Evolutionary conservation across 805 yeast genomes (phyloP).

Genomic region (Schizosaccharomyces lindneri): DNA sequence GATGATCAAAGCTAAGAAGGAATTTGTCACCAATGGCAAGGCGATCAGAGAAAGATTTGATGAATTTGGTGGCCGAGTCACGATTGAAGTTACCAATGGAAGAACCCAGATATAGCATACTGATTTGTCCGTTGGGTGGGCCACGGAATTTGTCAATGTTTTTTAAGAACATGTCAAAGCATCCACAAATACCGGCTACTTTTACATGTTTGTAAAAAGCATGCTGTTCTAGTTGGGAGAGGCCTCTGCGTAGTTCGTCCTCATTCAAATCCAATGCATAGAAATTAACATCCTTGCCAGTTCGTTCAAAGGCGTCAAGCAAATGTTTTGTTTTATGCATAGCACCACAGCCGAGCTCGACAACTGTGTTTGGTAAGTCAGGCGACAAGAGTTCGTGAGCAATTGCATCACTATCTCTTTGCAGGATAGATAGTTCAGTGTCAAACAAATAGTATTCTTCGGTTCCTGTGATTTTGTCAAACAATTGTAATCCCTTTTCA

Average conservation of each 20-base stretch:
- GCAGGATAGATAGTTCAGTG: constrained; percentile 6
- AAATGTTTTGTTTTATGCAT: constrained; percentile 8
- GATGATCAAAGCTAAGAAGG: constrained; percentile 8
- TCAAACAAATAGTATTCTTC: constrained; percentile 7
- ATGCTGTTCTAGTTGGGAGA: constrained; percentile 1
- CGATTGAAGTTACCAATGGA: constrained; percentile 9
- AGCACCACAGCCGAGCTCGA: constrained; percentile 9
- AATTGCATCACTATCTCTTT: constrained; percentile 4
- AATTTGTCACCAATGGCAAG: constrained; percentile 5
- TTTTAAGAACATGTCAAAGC: constrained; percentile 7
- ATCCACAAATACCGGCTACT: constrained; percentile 7
- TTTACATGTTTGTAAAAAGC: constrained; percentile 2
- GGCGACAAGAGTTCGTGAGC: constrained; percentile 3
- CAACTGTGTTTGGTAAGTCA: constrained; percentile 4
- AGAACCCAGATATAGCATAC: constrained; percentile 9
- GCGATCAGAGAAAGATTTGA: constrained; percentile 4
- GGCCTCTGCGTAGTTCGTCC: constrained; percentile 6
- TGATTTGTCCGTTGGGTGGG: constrained; percentile 2
- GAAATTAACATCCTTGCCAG: constrained; percentile 4
- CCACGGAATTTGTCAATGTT: constrained; percentile 5
- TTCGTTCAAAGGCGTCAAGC: constrained; percentile 6
- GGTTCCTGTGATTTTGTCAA: constrained; percentile 7
- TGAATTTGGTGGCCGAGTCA: constrained; percentile 6
- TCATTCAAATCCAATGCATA: constrained; percentile 8
- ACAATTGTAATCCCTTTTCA: constrained; percentile 8